phyloP scores from a whole-genome alignment of 2,329 filamentous ascomycete species.

The Penicillium hesseltinei region DNA sequence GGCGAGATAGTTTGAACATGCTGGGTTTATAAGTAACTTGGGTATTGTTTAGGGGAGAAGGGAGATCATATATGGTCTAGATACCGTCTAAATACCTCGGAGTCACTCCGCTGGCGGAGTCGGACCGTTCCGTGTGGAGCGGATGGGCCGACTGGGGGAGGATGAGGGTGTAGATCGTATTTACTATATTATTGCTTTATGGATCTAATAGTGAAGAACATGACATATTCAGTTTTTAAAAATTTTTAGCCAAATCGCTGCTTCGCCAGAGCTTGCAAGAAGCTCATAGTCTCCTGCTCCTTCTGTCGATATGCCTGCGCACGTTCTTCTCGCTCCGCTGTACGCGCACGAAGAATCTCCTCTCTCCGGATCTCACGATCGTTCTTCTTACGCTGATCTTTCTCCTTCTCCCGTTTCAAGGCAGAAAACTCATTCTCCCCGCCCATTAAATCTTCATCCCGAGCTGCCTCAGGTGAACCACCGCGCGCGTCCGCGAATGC shows the following conservation, averaged over 20 bases:
- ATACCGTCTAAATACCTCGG: neutral
- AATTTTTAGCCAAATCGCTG: conserved; percentile 70
- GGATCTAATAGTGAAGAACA: neutral
- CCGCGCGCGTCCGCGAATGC: conserved; percentile 60
- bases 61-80: neutral
- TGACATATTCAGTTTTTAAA: neutral
- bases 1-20: conserved; percentile 3
- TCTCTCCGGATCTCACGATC: conserved; percentile 81
- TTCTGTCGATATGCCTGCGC: conserved; percentile 67
- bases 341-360: conserved; percentile 71
- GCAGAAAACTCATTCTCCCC: conserved; percentile 58
- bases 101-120: conserved; percentile 1
- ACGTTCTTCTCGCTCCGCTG: conserved; percentile 77
- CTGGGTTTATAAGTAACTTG: neutral
- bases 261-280: conserved; percentile 74
- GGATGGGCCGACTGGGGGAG: neutral
- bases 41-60: neutral
- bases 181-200: neutral
- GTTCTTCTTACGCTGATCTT: conserved; percentile 70
- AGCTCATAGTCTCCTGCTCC: conserved; percentile 81
- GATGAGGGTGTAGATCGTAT: neutral
- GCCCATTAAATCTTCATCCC: conserved; percentile 73
- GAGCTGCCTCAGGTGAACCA: conserved; percentile 64
- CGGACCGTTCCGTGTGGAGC: conserved; percentile 2
- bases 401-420: conserved; percentile 65